Conservation (phyloP, 768 basidiomycete genomes). For the Boletus speciosus region DNA sequence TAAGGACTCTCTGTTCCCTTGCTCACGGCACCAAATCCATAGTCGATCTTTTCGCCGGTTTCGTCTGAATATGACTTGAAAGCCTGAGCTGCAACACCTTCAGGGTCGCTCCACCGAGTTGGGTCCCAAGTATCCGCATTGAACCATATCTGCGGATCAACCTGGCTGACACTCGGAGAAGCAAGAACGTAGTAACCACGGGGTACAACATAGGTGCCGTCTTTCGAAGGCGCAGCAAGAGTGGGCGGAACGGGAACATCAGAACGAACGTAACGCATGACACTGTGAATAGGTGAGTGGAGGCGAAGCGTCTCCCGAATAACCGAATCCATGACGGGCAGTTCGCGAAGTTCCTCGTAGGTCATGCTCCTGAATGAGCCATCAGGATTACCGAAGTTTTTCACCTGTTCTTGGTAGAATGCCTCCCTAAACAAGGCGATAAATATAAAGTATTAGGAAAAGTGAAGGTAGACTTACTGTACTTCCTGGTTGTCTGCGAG, state of each 20-base stretch:
- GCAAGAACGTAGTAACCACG: conserved; percentile 89
- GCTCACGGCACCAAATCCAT: conserved; percentile 91
- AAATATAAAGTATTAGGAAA: background rate
- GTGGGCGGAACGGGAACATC: conserved; percentile 80
- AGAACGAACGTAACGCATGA: conserved; percentile 88
- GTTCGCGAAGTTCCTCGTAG: conserved; percentile 79
- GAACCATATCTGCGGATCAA: conserved; percentile 83
- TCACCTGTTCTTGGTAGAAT: conserved; percentile 87
- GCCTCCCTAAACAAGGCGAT: conserved; percentile 52
- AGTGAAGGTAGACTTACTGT: conserved; percentile 48
- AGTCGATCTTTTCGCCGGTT: conserved; percentile 88
- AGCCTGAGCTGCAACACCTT: conserved; percentile 78
- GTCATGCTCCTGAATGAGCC: conserved; percentile 77
- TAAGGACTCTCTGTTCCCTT: conserved; percentile 97
- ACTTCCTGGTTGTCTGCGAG: conserved; percentile 72
- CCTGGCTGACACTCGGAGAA: conserved; percentile 81
- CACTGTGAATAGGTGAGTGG: conserved; percentile 94
- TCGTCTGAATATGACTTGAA: conserved; percentile 72
- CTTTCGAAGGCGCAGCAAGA: conserved; percentile 73
- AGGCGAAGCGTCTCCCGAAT: conserved; percentile 92
- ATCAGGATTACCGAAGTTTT: conserved; percentile 73
- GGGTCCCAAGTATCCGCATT: conserved; percentile 74
- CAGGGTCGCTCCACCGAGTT: conserved; percentile 78
- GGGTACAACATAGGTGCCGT: conserved; percentile 78
- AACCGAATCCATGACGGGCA: conserved; percentile 81